Percentiles rank a stretch among this genome's conserved stretches.
These are phyloP conservation scores for Rosa hybrid DNA, from an alignment of 331 rosid genomes.

Conservation along the genomic window DNA sequence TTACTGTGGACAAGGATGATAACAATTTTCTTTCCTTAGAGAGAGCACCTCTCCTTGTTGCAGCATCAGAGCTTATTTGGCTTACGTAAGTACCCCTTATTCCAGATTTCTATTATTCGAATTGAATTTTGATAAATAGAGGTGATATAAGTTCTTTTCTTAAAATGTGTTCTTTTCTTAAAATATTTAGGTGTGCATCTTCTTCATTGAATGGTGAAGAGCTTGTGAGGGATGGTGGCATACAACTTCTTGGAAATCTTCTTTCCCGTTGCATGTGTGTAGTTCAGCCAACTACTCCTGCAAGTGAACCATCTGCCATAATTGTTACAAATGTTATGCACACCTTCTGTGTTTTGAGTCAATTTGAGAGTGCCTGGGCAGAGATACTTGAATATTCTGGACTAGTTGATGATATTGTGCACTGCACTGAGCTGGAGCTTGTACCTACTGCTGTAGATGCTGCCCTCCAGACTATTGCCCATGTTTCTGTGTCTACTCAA, in stretches of 20 bases:
- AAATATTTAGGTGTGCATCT: constrained; percentile 70
- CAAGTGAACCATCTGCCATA: constrained; percentile 86
- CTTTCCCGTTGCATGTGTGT: constrained; percentile 97
- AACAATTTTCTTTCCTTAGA: constrained; percentile 89
- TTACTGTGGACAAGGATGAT: constrained; percentile 95
- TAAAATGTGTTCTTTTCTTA: constrained; percentile 16
- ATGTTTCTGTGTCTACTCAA: constrained; percentile 79
- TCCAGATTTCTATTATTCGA: constrained; percentile 23
- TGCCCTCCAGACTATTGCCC: constrained; percentile 85
- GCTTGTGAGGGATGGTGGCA: constrained; percentile 97
- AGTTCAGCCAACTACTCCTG: constrained; percentile 89
- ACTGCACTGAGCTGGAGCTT: constrained; percentile 95
- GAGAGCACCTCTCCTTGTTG: constrained; percentile 91
- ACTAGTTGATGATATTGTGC: constrained; percentile 85
- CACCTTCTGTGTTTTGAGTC: constrained; percentile 87
- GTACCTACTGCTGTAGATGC: constrained; percentile 86
- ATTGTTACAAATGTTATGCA: constrained; percentile 90
- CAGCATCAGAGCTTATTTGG: constrained; percentile 98
- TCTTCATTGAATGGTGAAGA: constrained; percentile 97
- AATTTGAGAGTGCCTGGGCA: constrained; percentile 79
- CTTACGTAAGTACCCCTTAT: constrained; percentile 63
- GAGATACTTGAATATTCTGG: constrained; percentile 90
- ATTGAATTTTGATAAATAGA: constrained; percentile 13
- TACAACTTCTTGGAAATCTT: constrained; percentile 91
- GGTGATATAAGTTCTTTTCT: constrained; percentile 19